Base-by-base conservation (phyloP, 805 yeast species). In the Lipomyces japonicus region DNA sequence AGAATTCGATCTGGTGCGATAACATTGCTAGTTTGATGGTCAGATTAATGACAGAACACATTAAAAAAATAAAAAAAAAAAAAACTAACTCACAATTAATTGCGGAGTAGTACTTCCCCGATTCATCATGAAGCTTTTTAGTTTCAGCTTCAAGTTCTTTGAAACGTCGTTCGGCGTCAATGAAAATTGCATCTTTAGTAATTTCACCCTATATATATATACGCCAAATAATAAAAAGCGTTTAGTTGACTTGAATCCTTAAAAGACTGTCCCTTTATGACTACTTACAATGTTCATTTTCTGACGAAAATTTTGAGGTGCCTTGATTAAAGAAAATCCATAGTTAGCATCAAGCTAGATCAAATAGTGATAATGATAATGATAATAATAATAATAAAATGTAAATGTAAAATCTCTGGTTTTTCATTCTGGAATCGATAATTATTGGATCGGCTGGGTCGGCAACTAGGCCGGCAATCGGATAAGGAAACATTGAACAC, bases 131-230 rank as follows among this genome's bases (percentile, higher is more conserved):
- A 53, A 93, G 75, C 65, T 87, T 85, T 71, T 88, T 86, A 34
- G 97, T 89, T 68, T 90, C 95, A 16, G 71, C 67, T 68, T 93
- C 98, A 62, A 93, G 75, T 65, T 91, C 96, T 66, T 85, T 86
- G 75, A 93, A 93, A 64, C 98, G 79, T 68, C 97, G 80, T 69
- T 93, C 98, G 4, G 98, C 97, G 71, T 93, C 98, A 25, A 77
- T 78, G 68, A 89, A 93, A 12, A 93, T 96, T 0, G 96, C 80
- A 65, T 93, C 98, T 42, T 71, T 75, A n/a, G 89, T 81, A 39
- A 49, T 51, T 32, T 63, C 63, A 44, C 71, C 73, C 64, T 63
- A 22, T 10, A 38, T 23, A 4, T 21, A 28, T 28, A 7, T 12
- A 28, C 12, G 10, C 12, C 31, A 28, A 28, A 28, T 12, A 12